phyloP scores from a whole-genome alignment of 169 alveolate genomes.

The Cyclospora cayetanensis region DNA sequence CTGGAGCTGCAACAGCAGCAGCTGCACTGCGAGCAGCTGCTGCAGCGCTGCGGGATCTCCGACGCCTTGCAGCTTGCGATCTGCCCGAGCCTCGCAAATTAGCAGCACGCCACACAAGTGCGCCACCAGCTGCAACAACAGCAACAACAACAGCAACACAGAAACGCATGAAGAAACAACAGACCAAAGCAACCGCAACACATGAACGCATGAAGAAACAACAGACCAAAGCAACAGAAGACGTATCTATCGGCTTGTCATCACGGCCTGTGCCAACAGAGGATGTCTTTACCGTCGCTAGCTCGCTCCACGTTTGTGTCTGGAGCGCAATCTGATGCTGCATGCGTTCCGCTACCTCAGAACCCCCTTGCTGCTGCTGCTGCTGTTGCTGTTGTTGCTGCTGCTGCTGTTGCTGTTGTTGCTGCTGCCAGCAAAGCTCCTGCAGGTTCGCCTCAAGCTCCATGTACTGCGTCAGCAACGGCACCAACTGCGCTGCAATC shows the following conservation, averaged over 20 bases:
- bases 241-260: no score
- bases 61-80: neutral
- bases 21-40: constrained; percentile 10
- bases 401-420: constrained; percentile 25
- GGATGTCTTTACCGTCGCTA: constrained; percentile 22
- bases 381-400: constrained; percentile 15
- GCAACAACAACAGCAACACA: constrained; percentile 1
- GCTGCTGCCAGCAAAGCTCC: no score
- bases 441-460: neutral
- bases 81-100: constrained; percentile 39
- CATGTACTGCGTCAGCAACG: neutral
- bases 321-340: constrained; percentile 4
- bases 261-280: neutral
- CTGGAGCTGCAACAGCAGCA: constrained; percentile 49
- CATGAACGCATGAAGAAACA: neutral
- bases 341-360: constrained; percentile 59
- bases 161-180: neutral
- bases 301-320: constrained; percentile 12
- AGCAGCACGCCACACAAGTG: constrained; percentile 24
- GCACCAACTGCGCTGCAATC: constrained; percentile 19
- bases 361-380: constrained; percentile 25
- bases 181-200: neutral
- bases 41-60: constrained; percentile 20
- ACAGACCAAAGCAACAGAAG: neutral
- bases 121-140: constrained; percentile 31